A percentile compares a stretch with the other conserved stretches of the same genome.
phyloP scores from a whole-genome alignment of 2,329 filamentous ascomycete genomes.

The Pseudocercospora crystallina region DNA sequence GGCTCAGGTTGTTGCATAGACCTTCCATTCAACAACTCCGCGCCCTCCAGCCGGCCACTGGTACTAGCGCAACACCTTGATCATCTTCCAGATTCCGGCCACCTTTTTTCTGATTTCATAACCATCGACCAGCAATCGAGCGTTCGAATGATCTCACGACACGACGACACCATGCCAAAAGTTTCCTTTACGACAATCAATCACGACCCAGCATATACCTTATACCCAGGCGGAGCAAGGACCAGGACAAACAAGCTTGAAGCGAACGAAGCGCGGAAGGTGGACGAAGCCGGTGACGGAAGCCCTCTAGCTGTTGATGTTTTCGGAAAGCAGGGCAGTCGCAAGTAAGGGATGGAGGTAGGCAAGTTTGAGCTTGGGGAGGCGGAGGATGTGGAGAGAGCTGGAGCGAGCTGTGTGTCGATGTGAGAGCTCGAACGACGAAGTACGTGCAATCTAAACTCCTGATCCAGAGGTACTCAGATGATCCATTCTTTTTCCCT shows the following conservation, averaged over 20 bases:
- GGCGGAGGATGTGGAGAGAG: constrained; percentile 21
- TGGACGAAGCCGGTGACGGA: constrained; percentile 22
- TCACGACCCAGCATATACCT: constrained; percentile 32
- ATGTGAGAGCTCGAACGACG: constrained; percentile 14
- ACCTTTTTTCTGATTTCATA: constrained; percentile 16
- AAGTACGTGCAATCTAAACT: constrained; percentile 2
- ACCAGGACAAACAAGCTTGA: constrained; percentile 4
- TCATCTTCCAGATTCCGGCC: constrained; percentile 19
- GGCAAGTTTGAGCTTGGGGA: constrained; percentile 25
- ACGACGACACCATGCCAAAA: constrained; percentile 26
- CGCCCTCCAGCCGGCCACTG: constrained; percentile 22
- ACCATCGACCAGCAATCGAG: constrained; percentile 23
- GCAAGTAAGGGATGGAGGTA: constrained; percentile 22
- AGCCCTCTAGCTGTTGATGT: constrained; percentile 25
- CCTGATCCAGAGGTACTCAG: no score
- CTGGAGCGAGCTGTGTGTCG: constrained; percentile 22
- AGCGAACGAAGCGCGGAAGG: constrained; percentile 23
- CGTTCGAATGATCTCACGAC: constrained; percentile 32
- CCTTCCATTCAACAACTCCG: background rate
- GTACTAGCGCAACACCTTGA: constrained; percentile 8
- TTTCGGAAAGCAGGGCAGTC: constrained; percentile 8
- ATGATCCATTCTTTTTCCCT: no score
- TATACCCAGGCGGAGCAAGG: constrained; percentile 25
- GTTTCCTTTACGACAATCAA: constrained; percentile 30
- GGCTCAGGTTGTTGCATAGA: constrained; percentile 47